Evolutionary conservation across 768 basidiomycete genomes (phyloP), one percentile per base, ranked within the genome.

Genomic region (Phlebiopsis gigantea): DNA sequence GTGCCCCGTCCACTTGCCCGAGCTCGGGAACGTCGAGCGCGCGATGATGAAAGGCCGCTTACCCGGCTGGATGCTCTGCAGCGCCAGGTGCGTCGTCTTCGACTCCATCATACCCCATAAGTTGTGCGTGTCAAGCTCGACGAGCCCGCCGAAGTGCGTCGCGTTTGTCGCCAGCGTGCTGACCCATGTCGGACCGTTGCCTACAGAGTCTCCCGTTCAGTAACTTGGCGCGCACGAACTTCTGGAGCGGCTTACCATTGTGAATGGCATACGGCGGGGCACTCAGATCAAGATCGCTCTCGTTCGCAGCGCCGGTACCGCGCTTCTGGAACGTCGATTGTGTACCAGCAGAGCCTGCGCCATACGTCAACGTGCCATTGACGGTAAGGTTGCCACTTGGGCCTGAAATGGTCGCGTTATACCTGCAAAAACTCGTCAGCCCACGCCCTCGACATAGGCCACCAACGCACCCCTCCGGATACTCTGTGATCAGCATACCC

Each of bases 331-430:
- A 62, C 10, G 54, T 55, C 25, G 67, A 12, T 28, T 58, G 60
- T 57, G 53, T 30, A 21, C 64, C 69, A 58, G 54, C 53, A 31
- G 50, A 21, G 31, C 25, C 24, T n/a, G 26, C 50, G 15, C 34
- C 50, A 58, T 78, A 84, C 4, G 87, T 89, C 44, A 78, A 70
- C 2, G 74, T 79, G 6, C 85, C 86, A 53, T 86, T 84, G 59
- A 88, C 76, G 12, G 84, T 87, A 65, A 90, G 80, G 62, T 90
- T 90, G 5, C 88, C 88, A 60, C 85, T 87, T 0, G 81, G 79
- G 15, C 87, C 87, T 62, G 75, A 88, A 12, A 80, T 63, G 0
- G 79, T 76, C 17, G 77, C 62, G 62, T 89, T 78, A 64, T 90
- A 90, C 45, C 87, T 87, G 63, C 39, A 39, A 17, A 24, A 28